Percentiles rank a stretch among this genome's conserved stretches.
phyloP scores from a whole-genome alignment of 2,329 filamentous ascomycete genomes.

The Cladosporium sp. region DNA sequence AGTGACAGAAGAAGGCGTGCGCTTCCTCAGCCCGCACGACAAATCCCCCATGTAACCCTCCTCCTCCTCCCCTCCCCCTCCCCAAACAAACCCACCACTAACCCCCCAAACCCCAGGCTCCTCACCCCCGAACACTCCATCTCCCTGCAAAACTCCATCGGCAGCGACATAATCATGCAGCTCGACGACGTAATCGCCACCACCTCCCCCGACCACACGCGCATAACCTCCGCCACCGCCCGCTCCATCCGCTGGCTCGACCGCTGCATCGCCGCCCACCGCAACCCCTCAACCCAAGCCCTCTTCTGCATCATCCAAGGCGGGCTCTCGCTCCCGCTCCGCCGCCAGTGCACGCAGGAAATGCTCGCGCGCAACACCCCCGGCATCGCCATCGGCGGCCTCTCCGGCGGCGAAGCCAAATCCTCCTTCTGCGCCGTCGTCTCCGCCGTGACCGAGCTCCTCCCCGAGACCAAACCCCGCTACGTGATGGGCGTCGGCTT shows the following conservation, averaged over 20 bases:
- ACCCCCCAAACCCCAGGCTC: constrained; percentile 45
- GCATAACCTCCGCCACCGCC: constrained; percentile 93
- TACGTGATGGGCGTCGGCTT: constrained; percentile 99
- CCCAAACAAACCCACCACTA: background rate
- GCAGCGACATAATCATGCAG: constrained; percentile 99
- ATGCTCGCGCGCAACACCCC: constrained; percentile 91
- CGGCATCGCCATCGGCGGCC: constrained; percentile 89
- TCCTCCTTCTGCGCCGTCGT: constrained; percentile 82
- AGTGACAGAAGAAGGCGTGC: constrained; percentile 91
- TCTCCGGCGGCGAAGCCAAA: constrained; percentile 94
- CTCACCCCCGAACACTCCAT: constrained; percentile 97
- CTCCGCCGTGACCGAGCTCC: constrained; percentile 70
- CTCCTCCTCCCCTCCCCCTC: background rate
- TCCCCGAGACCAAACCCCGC: constrained; percentile 88
- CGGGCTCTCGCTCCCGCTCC: constrained; percentile 80
- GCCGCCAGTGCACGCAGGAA: constrained; percentile 71
- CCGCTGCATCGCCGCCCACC: constrained; percentile 84
- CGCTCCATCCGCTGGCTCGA: constrained; percentile 94
- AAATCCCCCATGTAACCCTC: constrained; percentile 69
- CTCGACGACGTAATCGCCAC: constrained; percentile 96
- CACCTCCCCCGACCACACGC: constrained; percentile 78
- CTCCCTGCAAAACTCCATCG: constrained; percentile 90
- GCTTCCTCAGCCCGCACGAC: constrained; percentile 94
- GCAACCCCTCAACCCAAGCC: constrained; percentile 76
- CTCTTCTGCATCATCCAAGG: constrained; percentile 99